phyloP scores from a whole-genome alignment of 305 asterid species.

The Ajuga reptans region DNA sequence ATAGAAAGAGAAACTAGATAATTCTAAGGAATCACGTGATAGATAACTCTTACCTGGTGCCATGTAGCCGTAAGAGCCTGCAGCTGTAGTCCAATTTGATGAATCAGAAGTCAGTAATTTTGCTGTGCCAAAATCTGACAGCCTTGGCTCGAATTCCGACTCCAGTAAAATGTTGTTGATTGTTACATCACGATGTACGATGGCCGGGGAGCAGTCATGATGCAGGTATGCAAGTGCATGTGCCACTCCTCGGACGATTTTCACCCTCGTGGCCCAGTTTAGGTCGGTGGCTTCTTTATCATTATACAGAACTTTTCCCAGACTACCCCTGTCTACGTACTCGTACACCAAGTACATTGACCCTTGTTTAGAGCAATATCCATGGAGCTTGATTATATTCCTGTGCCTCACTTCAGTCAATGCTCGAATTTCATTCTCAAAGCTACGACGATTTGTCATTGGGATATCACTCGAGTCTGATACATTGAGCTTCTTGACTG shows the following conservation, averaged over 20 bases:
- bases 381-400: slow-evolving; percentile 78
- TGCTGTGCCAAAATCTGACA: slow-evolving; percentile 89
- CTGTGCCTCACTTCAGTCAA: slow-evolving; percentile 78
- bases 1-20: neutral
- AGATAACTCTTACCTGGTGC: slow-evolving; percentile 65
- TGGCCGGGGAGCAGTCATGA: slow-evolving; percentile 70
- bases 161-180: slow-evolving; percentile 63
- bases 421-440: slow-evolving; percentile 75
- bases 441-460: slow-evolving; percentile 37
- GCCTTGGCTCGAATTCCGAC: slow-evolving; percentile 54
- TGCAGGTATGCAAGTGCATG: slow-evolving; percentile 93
- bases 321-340: slow-evolving; percentile 70
- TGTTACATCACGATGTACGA: slow-evolving; percentile 77
- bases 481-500: slow-evolving; percentile 61
- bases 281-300: slow-evolving; percentile 45
- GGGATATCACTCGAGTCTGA: slow-evolving; percentile 56
- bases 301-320: slow-evolving; percentile 45
- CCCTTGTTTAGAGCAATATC: slow-evolving; percentile 65
- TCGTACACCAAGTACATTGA: slow-evolving; percentile 78
- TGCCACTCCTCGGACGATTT: slow-evolving; percentile 69
- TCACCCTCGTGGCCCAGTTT: slow-evolving; percentile 58
- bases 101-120: slow-evolving; percentile 50
- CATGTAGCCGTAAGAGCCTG: slow-evolving; percentile 92
- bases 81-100: slow-evolving; percentile 62
- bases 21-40: neutral